Percentiles rank a stretch among this genome's conserved stretches.
Evolutionary conservation across 2,329 filamentous ascomycete species (phyloP).

Genomic region (Zasmidium cellare): DNA sequence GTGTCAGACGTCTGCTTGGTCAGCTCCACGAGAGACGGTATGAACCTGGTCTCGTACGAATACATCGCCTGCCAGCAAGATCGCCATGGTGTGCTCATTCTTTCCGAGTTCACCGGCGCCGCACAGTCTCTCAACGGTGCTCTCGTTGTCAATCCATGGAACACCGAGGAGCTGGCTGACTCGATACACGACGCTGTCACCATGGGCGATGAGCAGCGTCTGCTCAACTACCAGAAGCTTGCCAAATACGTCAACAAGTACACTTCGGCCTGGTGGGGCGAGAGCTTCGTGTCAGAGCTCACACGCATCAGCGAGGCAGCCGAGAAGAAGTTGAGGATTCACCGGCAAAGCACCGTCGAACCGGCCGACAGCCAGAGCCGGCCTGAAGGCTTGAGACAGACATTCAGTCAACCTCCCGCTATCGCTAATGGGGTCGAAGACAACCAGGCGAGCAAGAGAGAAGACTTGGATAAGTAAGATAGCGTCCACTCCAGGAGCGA

Average conservation of each 20-base stretch:
- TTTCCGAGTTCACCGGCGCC: slow-evolving; percentile 95
- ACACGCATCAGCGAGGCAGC: slow-evolving; percentile 57
- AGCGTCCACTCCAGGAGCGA: slow-evolving; percentile 8
- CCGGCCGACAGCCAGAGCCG: slow-evolving; percentile 9
- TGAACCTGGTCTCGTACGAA: slow-evolving; percentile 98
- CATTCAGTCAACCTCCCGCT: slow-evolving; percentile 17
- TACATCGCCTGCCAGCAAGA: slow-evolving; percentile 94
- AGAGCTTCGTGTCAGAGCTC: slow-evolving; percentile 86
- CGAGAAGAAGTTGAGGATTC: slow-evolving; percentile 50
- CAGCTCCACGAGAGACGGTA: slow-evolving; percentile 93
- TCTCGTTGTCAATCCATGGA: slow-evolving; percentile 97
- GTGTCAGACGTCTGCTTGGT: slow-evolving; percentile 91
- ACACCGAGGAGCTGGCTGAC: slow-evolving; percentile 90
- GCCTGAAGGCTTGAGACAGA: slow-evolving; percentile 15
- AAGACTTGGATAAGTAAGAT: slow-evolving; percentile 23
- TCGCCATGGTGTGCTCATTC: slow-evolving; percentile 87
- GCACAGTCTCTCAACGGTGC: slow-evolving; percentile 92
- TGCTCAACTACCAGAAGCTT: slow-evolving; percentile 84
- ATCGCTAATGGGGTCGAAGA: slow-evolving; percentile 17
- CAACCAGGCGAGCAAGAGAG: slow-evolving; percentile 15
- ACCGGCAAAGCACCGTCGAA: slow-evolving; percentile 23
- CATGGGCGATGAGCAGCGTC: slow-evolving; percentile 86
- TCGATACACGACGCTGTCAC: slow-evolving; percentile 96
- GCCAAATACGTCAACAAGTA: slow-evolving; percentile 97
- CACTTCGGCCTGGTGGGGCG: slow-evolving; percentile 93